Conservation (phyloP, 2,329 filamentous ascomycete species). For the Colletotrichum echinochloae region DNA sequence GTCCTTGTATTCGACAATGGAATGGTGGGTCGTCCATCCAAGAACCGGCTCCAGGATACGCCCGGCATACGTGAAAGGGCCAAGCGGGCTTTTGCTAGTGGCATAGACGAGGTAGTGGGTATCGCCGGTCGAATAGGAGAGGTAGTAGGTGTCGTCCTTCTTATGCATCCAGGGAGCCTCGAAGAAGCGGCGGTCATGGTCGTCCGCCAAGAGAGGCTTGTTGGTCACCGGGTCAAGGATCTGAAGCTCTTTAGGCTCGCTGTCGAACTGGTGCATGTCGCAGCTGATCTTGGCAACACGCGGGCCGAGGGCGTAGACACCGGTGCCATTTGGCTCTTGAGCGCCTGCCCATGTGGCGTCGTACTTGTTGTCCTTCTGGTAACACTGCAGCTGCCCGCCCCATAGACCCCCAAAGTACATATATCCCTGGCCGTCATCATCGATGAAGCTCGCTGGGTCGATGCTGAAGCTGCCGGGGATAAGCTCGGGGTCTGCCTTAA, state of each 20-base stretch:
- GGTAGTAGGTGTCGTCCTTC: conserved; percentile 76
- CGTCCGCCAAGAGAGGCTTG: conserved; percentile 70
- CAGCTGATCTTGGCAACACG: conserved; percentile 72
- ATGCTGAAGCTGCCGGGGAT: conserved; percentile 81
- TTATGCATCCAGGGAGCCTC: conserved; percentile 87
- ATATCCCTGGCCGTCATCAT: conserved; percentile 58
- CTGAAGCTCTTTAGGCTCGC: conserved; percentile 67
- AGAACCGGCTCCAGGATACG: conserved; percentile 80
- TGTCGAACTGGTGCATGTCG: conserved; percentile 74
- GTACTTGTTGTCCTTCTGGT: conserved; percentile 69
- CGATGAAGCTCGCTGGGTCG: conserved; percentile 81
- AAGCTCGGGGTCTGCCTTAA: conserved; percentile 71
- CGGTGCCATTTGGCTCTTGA: conserved; percentile 68
- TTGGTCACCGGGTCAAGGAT: conserved; percentile 74
- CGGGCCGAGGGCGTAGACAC: conserved; percentile 69
- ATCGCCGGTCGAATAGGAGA: conserved; percentile 83
- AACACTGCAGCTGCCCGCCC: conserved; percentile 86
- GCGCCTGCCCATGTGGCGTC: conserved; percentile 66
- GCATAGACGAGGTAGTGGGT: conserved; percentile 81
- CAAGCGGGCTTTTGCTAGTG: conserved; percentile 71
- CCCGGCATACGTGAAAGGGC: conserved; percentile 80
- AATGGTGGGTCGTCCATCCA: conserved; percentile 87
- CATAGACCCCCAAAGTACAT: conserved; percentile 82
- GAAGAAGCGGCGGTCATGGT: conserved; percentile 82
- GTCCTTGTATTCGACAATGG: conserved; percentile 78